Percentiles rank a stretch among this genome's conserved stretches.
Evolutionary conservation across 495 filamentous ascomycete species (phyloP).

Genomic region (Cercophora scortea): DNA sequence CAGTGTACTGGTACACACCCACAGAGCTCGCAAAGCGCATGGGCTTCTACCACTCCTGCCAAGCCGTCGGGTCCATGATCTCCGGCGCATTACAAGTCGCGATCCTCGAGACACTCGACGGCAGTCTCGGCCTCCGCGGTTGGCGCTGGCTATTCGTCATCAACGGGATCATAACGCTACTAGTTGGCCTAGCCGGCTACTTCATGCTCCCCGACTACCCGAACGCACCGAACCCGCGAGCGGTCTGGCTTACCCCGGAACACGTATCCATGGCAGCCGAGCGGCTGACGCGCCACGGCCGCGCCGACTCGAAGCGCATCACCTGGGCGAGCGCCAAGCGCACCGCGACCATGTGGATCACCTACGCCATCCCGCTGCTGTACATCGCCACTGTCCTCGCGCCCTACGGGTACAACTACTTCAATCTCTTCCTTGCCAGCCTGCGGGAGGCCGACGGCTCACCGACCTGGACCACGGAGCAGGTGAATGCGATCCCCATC

Average conservation of each 20-base stretch:
- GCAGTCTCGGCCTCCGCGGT: conserved; percentile 38
- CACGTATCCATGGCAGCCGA: conserved; percentile 21
- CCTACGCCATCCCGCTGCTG: conserved; percentile 27
- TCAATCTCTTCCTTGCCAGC: conserved; percentile 31
- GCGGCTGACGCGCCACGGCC: conserved; percentile 23
- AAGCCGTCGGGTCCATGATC: conserved; percentile 30
- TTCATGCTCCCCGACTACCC: conserved; percentile 45
- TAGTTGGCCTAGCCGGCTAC: conserved; percentile 39
- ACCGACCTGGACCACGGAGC: conserved; percentile 23
- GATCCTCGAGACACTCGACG: conserved; percentile 41
- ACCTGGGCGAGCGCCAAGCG: conserved; percentile 30
- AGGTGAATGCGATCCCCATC: conserved; percentile 33
- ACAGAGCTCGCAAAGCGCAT: conserved; percentile 31
- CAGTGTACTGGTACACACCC: conserved; percentile 33
- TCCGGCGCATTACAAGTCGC: conserved; percentile 45
- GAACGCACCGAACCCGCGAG: conserved; percentile 26
- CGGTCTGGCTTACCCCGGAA: conserved; percentile 26
- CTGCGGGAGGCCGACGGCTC: conserved; percentile 25
- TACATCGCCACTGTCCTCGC: conserved; percentile 31
- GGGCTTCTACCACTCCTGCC: conserved; percentile 37
- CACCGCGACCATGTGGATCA: conserved; percentile 25
- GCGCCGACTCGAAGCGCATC: conserved; percentile 28
- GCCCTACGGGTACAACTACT: conserved; percentile 33
- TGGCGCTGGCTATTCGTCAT: conserved; percentile 54
- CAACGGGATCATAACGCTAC: conserved; percentile 41